Evolutionary conservation across 305 asterid genomes (phyloP).

Genomic region (Solanum hybrid): DNA sequence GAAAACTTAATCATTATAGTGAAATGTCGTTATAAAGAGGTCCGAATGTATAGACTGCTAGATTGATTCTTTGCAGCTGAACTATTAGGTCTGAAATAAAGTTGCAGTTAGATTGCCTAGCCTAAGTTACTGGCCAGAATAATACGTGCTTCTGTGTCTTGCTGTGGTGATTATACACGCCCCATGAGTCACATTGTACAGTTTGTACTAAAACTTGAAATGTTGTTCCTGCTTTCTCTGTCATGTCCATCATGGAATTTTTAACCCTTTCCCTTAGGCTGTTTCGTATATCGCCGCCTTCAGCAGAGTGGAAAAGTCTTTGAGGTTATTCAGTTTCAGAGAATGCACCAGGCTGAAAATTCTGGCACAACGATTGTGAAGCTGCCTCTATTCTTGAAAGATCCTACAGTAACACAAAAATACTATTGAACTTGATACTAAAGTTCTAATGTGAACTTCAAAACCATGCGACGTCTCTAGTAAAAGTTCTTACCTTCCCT

Average conservation of each 20-base stretch:
- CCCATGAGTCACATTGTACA: not conserved
- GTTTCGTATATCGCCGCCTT: not conserved
- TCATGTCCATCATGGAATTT: not conserved
- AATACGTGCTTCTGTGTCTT: not conserved
- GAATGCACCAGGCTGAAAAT: conserved; percentile 32
- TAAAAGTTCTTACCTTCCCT: conserved; percentile 47
- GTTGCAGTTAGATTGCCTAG: not conserved
- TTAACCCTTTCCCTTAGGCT: not conserved
- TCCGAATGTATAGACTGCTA: not conserved
- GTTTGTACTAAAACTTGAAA: not conserved
- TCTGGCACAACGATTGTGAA: conserved; percentile 44
- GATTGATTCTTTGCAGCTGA: not conserved
- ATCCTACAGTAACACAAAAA: conserved; percentile 37
- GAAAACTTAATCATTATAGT: not conserved
- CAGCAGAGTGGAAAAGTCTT: not conserved
- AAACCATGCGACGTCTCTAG: not conserved
- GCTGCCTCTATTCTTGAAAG: conserved; percentile 48
- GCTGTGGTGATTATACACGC: not conserved
- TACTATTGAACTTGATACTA: not conserved
- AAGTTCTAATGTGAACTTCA: not conserved
- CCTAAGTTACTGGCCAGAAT: not conserved
- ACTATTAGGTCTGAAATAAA: not conserved
- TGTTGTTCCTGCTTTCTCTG: not conserved
- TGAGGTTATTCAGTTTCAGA: conserved; percentile 20
- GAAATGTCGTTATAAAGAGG: not conserved